These are phyloP conservation scores for Cyathus striatus DNA, from an alignment of 768 basidiomycete species.

Conservation along the genomic window DNA sequence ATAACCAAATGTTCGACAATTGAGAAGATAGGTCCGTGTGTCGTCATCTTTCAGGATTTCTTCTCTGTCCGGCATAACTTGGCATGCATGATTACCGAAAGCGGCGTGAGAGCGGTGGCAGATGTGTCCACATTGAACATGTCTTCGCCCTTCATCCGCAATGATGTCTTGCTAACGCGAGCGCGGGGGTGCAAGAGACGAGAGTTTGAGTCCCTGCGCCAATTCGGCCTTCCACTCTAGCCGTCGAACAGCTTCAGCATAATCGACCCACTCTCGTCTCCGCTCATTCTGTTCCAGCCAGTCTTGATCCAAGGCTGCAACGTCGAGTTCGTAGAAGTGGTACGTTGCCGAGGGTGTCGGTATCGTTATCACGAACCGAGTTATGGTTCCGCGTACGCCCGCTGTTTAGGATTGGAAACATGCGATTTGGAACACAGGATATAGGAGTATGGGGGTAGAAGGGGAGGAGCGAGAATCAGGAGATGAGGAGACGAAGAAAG, in stretches of 20 bases:
- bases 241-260: slow-evolving; percentile 69
- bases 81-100: background rate
- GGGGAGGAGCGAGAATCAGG: slow-evolving; percentile 54
- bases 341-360: slow-evolving; percentile 75
- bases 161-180: slow-evolving; percentile 17
- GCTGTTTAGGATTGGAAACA: slow-evolving; percentile 43
- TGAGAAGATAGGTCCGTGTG: slow-evolving; percentile 8
- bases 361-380: slow-evolving; percentile 81
- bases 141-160: background rate
- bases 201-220: slow-evolving; percentile 67
- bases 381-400: slow-evolving; percentile 83
- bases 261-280: slow-evolving; percentile 84
- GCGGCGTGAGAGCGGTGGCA: background rate
- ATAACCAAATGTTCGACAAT: slow-evolving; percentile 4
- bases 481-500: slow-evolving; percentile 67
- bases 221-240: slow-evolving; percentile 86
- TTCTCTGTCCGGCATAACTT: background rate
- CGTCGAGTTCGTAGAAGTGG: slow-evolving; percentile 90
- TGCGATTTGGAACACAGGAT: slow-evolving; percentile 19
- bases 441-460: slow-evolving; percentile 19
- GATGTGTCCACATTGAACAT: background rate
- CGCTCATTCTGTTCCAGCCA: slow-evolving; percentile 83
- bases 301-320: slow-evolving; percentile 65
- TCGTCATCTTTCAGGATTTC: slow-evolving; percentile 1
- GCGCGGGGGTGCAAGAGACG: slow-evolving; percentile 53